Conservation (phyloP, 768 basidiomycete genomes). For the Boletus bicolor region DNA sequence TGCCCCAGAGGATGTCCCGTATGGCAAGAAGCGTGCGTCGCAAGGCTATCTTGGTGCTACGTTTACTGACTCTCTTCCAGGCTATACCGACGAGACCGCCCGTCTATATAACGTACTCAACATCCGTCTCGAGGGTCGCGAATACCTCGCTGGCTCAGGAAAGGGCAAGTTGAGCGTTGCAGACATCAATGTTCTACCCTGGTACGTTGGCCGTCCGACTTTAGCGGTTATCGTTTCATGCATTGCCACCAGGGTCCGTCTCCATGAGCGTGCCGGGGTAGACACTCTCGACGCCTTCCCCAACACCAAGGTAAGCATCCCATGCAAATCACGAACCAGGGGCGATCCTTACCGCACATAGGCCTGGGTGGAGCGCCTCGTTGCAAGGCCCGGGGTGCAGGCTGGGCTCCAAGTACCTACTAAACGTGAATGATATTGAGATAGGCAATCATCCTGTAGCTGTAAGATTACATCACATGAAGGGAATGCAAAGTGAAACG, state of each 20-base stretch:
- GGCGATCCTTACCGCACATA: neutral
- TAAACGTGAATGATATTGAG: neutral
- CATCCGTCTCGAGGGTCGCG: conserved; percentile 66
- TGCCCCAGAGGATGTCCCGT: conserved; percentile 67
- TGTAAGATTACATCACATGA: neutral
- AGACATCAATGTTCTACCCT: conserved; percentile 66
- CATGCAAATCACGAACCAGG: no score
- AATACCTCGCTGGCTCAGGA: conserved; percentile 77
- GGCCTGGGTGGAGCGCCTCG: conserved; percentile 32
- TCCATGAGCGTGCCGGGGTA: conserved; percentile 46
- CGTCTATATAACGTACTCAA: conserved; percentile 84
- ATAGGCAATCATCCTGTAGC: neutral
- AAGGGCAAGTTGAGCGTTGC: conserved; percentile 67
- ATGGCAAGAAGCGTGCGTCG: conserved; percentile 57
- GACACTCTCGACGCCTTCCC: conserved; percentile 64
- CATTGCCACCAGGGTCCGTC: conserved; percentile 47
- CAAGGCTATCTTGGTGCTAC: neutral
- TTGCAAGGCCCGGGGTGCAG: conserved; percentile 20
- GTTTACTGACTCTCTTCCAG: conserved; percentile 32
- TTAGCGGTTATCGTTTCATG: neutral
- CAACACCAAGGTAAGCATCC: conserved; percentile 45
- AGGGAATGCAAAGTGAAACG: neutral
- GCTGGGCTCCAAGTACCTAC: conserved; percentile 23
- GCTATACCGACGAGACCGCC: conserved; percentile 78
- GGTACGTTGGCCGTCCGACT: conserved; percentile 37